A percentile compares a stretch with the other conserved stretches of the same genome.
Conservation (phyloP, 73 alveolate species). For the Paraurostyla sp. region DNA sequence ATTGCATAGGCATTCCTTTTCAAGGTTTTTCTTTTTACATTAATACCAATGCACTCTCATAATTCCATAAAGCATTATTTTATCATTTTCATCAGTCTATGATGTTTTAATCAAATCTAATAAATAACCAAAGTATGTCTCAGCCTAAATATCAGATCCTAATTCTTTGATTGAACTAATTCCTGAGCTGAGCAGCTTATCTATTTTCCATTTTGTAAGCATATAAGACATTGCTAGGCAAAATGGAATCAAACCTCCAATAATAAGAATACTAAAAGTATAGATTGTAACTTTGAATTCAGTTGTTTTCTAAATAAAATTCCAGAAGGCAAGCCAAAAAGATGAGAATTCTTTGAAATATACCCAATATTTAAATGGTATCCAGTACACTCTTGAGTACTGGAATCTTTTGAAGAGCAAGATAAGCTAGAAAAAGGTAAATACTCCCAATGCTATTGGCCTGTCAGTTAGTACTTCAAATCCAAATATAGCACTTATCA, state of each 20-base stretch:
- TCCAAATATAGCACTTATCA: not conserved
- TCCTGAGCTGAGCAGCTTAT: not conserved
- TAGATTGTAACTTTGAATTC: not conserved
- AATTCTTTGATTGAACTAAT: not conserved
- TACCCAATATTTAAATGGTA: not conserved
- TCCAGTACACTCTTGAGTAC: not conserved
- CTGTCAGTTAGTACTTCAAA: constrained; percentile 8
- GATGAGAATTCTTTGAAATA: not conserved
- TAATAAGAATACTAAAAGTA: not conserved
- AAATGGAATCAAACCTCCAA: constrained; percentile 17
- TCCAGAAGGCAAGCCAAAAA: constrained; percentile 52
- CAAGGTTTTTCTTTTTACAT: not conserved
- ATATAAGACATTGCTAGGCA: not conserved
- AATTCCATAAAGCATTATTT: constrained; percentile 6
- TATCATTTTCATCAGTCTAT: constrained; percentile 5
- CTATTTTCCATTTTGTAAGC: constrained; percentile 4
- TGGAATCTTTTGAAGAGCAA: not conserved
- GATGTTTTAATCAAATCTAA: constrained; percentile 15
- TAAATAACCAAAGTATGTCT: constrained; percentile 37
- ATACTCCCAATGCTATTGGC: constrained; percentile 28
- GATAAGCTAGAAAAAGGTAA: not conserved
- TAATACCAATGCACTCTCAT: constrained; percentile 29
- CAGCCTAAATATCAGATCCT: constrained; percentile 5
- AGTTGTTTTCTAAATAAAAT: not conserved
- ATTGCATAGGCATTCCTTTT: constrained; percentile 17